A percentile compares a stretch with the other conserved stretches of the same genome.
phyloP scores from a whole-genome alignment of 2,329 filamentous ascomycete genomes.

The Neofusicoccum sp. region DNA sequence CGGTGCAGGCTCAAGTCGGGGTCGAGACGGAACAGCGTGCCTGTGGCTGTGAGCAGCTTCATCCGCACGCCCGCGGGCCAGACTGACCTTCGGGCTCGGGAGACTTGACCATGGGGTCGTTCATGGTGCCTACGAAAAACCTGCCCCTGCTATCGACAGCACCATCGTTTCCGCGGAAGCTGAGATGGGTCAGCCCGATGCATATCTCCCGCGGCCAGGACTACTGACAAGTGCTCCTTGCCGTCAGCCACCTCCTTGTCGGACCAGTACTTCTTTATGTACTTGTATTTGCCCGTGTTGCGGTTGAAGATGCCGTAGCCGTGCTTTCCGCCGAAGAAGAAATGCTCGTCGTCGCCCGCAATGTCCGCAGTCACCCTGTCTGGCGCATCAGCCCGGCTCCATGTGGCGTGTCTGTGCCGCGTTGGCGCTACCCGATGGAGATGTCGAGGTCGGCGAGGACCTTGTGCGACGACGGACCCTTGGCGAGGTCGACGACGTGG shows the following conservation, averaged over 20 bases:
- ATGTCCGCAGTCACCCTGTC: conserved; percentile 71
- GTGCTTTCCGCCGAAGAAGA: conserved; percentile 78
- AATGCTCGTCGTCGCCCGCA: conserved; percentile 65
- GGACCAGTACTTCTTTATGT: conserved; percentile 60
- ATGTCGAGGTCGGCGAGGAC: conserved; percentile 59
- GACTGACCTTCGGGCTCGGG: conserved; percentile 40
- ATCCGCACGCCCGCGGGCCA: background rate
- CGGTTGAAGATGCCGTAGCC: conserved; percentile 80
- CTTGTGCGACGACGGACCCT: conserved; percentile 62
- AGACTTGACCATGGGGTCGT: conserved; percentile 69
- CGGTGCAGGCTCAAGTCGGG: conserved; percentile 61
- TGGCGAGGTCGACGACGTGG: conserved; percentile 68
- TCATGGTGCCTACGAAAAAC: conserved; percentile 88
- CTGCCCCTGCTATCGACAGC: conserved; percentile 77
- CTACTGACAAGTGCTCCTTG: conserved; percentile 49
- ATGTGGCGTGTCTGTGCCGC: background rate
- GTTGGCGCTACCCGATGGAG: conserved; percentile 52
- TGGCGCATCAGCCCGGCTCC: conserved; percentile 4
- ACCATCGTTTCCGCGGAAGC: conserved; percentile 77
- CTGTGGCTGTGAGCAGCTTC: conserved; percentile 44
- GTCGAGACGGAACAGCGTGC: conserved; percentile 73
- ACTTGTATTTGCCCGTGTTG: conserved; percentile 56
- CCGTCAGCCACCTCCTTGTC: conserved; percentile 49
- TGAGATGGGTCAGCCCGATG: conserved; percentile 5
- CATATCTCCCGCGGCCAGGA: background rate